These are phyloP conservation scores for Botrytis sinoallii DNA, from an alignment of 2,329 filamentous ascomycete species.

Conservation along the genomic window DNA sequence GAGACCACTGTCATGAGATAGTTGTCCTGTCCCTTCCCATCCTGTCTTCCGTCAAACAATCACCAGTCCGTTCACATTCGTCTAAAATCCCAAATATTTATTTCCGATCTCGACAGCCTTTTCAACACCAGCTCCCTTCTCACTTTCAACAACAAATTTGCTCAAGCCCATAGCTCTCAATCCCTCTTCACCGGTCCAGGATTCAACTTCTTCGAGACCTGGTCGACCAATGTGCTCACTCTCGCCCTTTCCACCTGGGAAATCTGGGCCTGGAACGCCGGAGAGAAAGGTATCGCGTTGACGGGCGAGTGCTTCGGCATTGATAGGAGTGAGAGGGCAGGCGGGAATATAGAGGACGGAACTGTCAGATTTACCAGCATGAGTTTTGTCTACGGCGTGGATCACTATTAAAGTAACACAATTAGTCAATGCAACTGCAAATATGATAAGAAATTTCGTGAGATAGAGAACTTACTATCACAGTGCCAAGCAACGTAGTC, in stretches of 20 bases:
- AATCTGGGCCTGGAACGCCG: constrained; percentile 67
- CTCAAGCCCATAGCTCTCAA: constrained; percentile 56
- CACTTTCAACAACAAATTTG: background rate
- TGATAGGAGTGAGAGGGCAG: constrained; percentile 73
- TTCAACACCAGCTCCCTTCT: background rate
- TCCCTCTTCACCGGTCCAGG: constrained; percentile 49
- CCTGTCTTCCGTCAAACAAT: background rate
- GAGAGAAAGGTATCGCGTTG: constrained; percentile 68
- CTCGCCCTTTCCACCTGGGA: constrained; percentile 69
- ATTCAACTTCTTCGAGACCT: constrained; percentile 17
- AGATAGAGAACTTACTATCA: constrained; percentile 25
- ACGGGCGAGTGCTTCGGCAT: constrained; percentile 66
- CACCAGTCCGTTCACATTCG: too few relatives aligned
- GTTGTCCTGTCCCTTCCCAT: background rate
- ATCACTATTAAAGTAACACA: constrained; percentile 24
- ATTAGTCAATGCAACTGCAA: background rate
- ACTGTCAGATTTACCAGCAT: constrained; percentile 68
- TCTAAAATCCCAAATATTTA: background rate
- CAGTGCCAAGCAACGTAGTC: constrained; percentile 67
- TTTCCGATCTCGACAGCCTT: background rate
- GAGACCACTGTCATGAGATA: background rate
- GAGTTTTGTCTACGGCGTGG: constrained; percentile 79
- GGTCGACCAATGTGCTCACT: constrained; percentile 50
- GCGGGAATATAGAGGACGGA: constrained; percentile 88
- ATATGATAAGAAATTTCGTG: background rate